Evolutionary conservation across 2,329 filamentous ascomycete genomes (phyloP).

Genomic region (Penicillium expansum): DNA sequence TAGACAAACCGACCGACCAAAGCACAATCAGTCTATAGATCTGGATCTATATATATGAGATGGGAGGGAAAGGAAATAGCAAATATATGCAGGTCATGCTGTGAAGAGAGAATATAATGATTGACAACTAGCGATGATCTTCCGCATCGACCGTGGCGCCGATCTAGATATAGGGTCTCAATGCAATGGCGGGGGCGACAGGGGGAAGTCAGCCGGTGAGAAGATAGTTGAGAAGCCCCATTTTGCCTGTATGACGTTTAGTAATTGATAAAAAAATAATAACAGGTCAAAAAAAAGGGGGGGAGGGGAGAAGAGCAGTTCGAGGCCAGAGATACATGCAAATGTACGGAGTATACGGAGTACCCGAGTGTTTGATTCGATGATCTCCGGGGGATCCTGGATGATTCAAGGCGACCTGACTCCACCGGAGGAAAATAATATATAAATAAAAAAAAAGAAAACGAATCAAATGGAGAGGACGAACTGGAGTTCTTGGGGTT

Average conservation of each 20-base stretch:
- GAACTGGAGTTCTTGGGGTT: slow-evolving; percentile 6
- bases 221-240: slow-evolving; percentile 2
- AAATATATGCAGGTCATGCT: slow-evolving; percentile 16
- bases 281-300: not conserved
- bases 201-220: slow-evolving; percentile 9
- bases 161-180: slow-evolving; percentile 22
- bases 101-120: slow-evolving; percentile 11
- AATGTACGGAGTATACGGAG: not conserved
- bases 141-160: slow-evolving; percentile 11
- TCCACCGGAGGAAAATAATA: slow-evolving; percentile 1
- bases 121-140: slow-evolving; percentile 28
- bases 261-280: not conserved
- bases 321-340: slow-evolving; percentile 19
- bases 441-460: not conserved
- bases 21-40: slow-evolving; percentile 12
- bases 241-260: slow-evolving; percentile 9
- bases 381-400: slow-evolving; percentile 19
- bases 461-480: not conserved
- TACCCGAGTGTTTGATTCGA: slow-evolving; percentile 3
- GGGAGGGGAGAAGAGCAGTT: slow-evolving; percentile 7
- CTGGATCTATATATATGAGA: slow-evolving; percentile 11
- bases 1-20: slow-evolving; percentile 13
- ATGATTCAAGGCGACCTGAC: slow-evolving; percentile 14
- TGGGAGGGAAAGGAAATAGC: slow-evolving; percentile 6
- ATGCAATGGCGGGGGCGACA: slow-evolving; percentile 18